These are phyloP conservation scores for Colletotrichum acutatum DNA, from an alignment of 2,329 filamentous ascomycete genomes.

Conservation along the genomic window DNA sequence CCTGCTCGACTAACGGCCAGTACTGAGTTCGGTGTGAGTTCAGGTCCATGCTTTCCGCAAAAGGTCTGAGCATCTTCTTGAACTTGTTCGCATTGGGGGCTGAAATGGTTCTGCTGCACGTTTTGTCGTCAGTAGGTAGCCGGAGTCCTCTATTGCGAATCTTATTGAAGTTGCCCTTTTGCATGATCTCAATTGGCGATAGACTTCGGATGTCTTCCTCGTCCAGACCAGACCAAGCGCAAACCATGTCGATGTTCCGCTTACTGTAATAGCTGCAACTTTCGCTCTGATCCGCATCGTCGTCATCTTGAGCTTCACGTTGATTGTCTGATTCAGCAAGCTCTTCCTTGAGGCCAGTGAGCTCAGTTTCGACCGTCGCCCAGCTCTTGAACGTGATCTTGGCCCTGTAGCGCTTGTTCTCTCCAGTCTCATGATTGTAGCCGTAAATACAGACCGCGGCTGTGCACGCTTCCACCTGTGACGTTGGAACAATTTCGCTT, in stretches of 20 bases:
- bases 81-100: background rate
- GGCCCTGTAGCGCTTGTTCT: background rate
- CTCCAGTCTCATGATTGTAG: background rate
- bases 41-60: conserved; percentile 18
- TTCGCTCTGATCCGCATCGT: background rate
- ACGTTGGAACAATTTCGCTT: conserved; percentile 26
- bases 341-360: conserved; percentile 24
- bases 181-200: conserved; percentile 1
- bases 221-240: conserved; percentile 28
- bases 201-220: background rate
- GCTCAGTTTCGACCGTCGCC: conserved; percentile 30
- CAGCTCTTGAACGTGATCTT: conserved; percentile 31
- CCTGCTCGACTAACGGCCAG: conserved; percentile 36
- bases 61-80: conserved; percentile 17
- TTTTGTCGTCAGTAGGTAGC: background rate
- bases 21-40: background rate
- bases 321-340: conserved; percentile 2
- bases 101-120: background rate
- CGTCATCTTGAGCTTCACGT: background rate
- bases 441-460: conserved; percentile 36
- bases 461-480: conserved; percentile 36
- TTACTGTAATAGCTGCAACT: no score
- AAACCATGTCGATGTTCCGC: no score
- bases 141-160: no score
- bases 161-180: no score